Conservation (phyloP, 768 basidiomycete genomes). For the Podaxis sp. region DNA sequence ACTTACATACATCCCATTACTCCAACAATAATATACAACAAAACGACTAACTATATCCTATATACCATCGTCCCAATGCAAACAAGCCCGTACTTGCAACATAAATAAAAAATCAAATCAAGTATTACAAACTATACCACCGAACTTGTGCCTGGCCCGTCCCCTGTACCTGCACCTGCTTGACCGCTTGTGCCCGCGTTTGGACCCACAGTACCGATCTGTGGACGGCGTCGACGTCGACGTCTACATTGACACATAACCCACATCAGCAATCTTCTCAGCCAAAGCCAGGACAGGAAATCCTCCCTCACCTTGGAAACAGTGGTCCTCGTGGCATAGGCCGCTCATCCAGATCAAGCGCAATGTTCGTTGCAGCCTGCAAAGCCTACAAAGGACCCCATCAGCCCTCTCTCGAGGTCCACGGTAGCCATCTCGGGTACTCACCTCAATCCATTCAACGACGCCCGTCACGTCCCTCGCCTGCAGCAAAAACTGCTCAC, state of each 20-base stretch:
- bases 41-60: neutral
- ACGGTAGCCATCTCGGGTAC: slow-evolving; percentile 18
- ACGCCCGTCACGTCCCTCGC: slow-evolving; percentile 81
- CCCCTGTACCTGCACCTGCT: slow-evolving; percentile 1
- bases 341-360: slow-evolving; percentile 89
- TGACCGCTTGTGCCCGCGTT: neutral
- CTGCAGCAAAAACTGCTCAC: slow-evolving; percentile 96
- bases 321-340: slow-evolving; percentile 89
- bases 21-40: neutral
- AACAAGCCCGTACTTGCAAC: neutral
- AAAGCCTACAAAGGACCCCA: slow-evolving; percentile 52
- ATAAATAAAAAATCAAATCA: neutral
- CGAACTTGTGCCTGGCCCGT: neutral
- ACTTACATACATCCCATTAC: slow-evolving; percentile 16
- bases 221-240: slow-evolving; percentile 31
- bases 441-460: slow-evolving; percentile 94
- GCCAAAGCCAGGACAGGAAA: neutral
- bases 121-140: slow-evolving; percentile 5
- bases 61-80: neutral
- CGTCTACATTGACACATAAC: slow-evolving; percentile 19
- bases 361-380: slow-evolving; percentile 89
- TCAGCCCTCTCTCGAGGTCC: neutral
- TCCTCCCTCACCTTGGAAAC: slow-evolving; percentile 65
- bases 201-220: slow-evolving; percentile 2
- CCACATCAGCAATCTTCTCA: neutral